Base-by-base conservation (phyloP, 1,139 yeast species). In the Arxiozyma heterogenica region DNA sequence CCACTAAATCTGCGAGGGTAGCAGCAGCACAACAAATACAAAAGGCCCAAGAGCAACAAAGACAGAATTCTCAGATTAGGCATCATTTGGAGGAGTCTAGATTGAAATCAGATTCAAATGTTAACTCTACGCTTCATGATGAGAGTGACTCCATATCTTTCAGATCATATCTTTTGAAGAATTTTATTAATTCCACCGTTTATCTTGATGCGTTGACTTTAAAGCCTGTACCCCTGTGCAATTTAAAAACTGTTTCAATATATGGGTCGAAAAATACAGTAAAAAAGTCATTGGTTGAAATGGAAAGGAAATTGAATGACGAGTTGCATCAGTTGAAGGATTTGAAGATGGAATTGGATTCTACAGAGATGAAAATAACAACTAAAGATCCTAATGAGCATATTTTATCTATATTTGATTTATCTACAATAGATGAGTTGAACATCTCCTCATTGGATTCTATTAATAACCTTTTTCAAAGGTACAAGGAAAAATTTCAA, bases 71-170 rank as follows among this genome's bases (percentile, higher is more conserved):
- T 39, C 54, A 53, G 34, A 43, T 48, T 5, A 55, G 42, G 38
- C 48, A 51, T 23, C 45, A 49, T 43, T 59, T 58, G 41, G 66
- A 61, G 51, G 56, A 53, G 18, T 54, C 58, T 42, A 54, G 70
- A 48, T 51, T 65, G 52, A 60, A 60, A 49, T 63, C 70, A 3
- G 69, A 64, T 47, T 39, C 52, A 3, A 61, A 61, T 41, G 55
- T 64, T 2, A 60, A 59, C n/a, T 53, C 64, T 1, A 56, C 62
- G n/a, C 57, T 62, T 1, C 70, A 67, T 51, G 71, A 67, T 55
- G 68, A 65, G 52, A 66, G 70, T 54, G 71, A 67, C 49, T 65
- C 68, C 1, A 59, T 66, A 6, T 67, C 71, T 17, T 67, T 61
- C 49, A 56, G 69, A 34, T 54, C 61, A 27, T 56, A 63, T 56